Base-by-base conservation (phyloP, 2,329 filamentous ascomycete genomes). In the Neofusicoccum sp. region DNA sequence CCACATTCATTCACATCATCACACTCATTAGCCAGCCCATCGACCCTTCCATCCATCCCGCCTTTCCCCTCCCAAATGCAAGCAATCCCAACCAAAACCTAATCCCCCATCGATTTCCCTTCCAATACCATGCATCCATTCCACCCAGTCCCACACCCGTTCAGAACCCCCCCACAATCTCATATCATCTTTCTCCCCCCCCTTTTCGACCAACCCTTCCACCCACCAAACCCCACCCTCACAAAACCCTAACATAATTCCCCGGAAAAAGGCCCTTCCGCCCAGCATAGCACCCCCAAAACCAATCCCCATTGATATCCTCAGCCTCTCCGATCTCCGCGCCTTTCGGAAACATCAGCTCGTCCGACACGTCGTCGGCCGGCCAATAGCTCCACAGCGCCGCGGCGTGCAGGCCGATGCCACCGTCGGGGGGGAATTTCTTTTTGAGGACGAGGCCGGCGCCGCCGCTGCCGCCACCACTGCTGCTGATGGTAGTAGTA, bases 301-400 rank as follows among this genome's bases (percentile, higher is more conserved):
- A 92, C 93, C 93, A 98, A 72, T 96, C 92, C 16, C 88, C 90
- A 72, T 96, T 96, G 49, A 96, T 86, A 73, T 95, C 89, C 71
- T 93, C 89, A 38, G 89, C 86, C 77, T 98, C 93, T 6, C 83
- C 82, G 12, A 98, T 84, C 73, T 95, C 90, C 0, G 93, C 92
- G 8, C 89, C 87, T 54, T 86, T 87, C 0, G 93, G 93, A 67
- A 98, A 97, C 64, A 87, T 75, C 41, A 98, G 76, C 76, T 98
- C 93, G 70, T 96, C 90, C 20, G 79, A 80, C 1, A 84, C 84
- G 0, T 76, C 80, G 0, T 81, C 75, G 2, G 83, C 82, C 0
- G 91, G 91, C 69, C 89, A 93, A 82, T 91, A 96, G 3, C 86
- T 82, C 89, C 91, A 97, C 14, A 82, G 75, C 0, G 91, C 91